A percentile compares a stretch with the other conserved stretches of the same genome.
These are phyloP conservation scores for Dryas alaskensis DNA, from an alignment of 306 rosid genomes.

Conservation along the genomic window DNA sequence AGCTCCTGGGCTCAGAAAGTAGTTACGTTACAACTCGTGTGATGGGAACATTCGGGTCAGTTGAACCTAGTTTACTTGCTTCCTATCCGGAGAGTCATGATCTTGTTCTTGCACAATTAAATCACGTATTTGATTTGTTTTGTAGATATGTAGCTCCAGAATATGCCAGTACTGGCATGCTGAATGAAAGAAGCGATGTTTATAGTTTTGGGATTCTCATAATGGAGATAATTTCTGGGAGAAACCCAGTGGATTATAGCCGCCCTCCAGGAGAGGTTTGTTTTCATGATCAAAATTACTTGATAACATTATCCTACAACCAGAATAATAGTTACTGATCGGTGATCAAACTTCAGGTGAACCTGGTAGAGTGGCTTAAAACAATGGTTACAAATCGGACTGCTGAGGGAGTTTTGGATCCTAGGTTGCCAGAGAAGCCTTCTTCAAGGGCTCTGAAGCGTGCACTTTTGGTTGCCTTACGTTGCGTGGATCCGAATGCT, in stretches of 20 bases:
- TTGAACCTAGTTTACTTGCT: constrained; percentile 1
- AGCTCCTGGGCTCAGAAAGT: constrained; percentile 59
- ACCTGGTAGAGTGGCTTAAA: constrained; percentile 63
- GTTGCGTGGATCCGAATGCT: constrained; percentile 57
- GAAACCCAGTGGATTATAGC: constrained; percentile 63
- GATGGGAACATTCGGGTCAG: constrained; percentile 70
- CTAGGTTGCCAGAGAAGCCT: constrained; percentile 54
- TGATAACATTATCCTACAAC: not conserved
- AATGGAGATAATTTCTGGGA: constrained; percentile 62
- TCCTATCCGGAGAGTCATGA: not conserved
- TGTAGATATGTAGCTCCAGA: constrained; percentile 68
- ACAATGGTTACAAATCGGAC: constrained; percentile 57
- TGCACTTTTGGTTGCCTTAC: constrained; percentile 59
- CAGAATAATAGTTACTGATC: constrained; percentile 7
- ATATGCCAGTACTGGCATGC: constrained; percentile 68
- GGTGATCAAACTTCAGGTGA: constrained; percentile 42
- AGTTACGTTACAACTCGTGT: constrained; percentile 66
- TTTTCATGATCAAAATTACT: constrained; percentile 1
- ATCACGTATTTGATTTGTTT: constrained; percentile 6
- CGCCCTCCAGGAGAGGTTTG: constrained; percentile 59
- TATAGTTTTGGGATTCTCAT: constrained; percentile 60
- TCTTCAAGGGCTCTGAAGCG: constrained; percentile 59
- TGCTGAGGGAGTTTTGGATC: constrained; percentile 56
- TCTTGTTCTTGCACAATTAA: not conserved
- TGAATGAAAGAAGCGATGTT: constrained; percentile 62